Base-by-base conservation (phyloP, 805 yeast species). In the Cyberlindnera nakhonratchasimensis region DNA sequence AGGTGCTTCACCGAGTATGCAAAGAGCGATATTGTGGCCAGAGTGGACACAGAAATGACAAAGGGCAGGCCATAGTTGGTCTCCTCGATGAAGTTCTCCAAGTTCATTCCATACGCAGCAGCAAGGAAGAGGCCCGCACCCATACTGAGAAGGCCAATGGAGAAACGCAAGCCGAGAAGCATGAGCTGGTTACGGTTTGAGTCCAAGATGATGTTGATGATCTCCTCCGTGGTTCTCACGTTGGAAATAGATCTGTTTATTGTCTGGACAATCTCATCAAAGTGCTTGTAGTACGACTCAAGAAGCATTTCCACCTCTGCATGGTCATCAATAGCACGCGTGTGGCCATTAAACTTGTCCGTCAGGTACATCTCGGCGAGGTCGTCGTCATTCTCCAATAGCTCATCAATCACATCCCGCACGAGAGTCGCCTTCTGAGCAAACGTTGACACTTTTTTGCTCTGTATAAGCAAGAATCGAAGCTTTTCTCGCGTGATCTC, bases 101-200 rank as follows among this genome's bases (percentile, higher is more conserved):
- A 68, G 63, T 93, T 93, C 99, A 93, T 93, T 26, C 99, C 99
- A 62, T 90, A 93, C 10, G 88, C 67, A 0, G 96, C 84, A 2
- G 96, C 93, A 13, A 87, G 60, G 51, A 86, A 86, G 34, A 95
- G 67, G 1, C 93, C 83, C 13, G 82, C 76, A 2, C 95, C 95
- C 55, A 90, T 68, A 4, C 96, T 82, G 26, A 93, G 66, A 43
- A 95, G 71, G 0, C 95, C 93, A 20, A 88, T 80, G 38, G 93
- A 82, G 60, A 88, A 87, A 53, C 84, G 74, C 43, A 93, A 69
- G 3, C 96, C 95, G 29, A 93, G 68, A 22, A 89, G 62, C 96
- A 93, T 89, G 46, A 93, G 71, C 51, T 91, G 88, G 63, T 93
- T 93, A 63, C 99, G 76, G 62, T 93, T 91, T 1, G 97, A 84